phyloP scores from a whole-genome alignment of 768 basidiomycete species.

The Suillus subluteus region DNA sequence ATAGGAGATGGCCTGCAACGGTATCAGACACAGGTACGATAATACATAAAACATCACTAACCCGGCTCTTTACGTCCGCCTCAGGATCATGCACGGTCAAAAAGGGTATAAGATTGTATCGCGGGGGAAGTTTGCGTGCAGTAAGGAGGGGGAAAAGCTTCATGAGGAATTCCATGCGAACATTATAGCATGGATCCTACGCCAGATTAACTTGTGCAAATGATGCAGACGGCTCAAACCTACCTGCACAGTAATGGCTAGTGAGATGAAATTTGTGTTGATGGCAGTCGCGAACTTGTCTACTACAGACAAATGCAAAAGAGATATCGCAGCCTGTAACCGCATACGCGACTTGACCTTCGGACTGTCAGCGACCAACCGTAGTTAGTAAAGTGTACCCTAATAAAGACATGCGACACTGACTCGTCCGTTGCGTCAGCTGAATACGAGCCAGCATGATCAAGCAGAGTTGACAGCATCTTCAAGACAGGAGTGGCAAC shows the following conservation, averaged over 20 bases:
- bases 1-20: constrained; percentile 59
- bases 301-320: constrained; percentile 76
- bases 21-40: constrained; percentile 10
- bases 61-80: constrained; percentile 70
- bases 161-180: constrained; percentile 75
- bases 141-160: constrained; percentile 74
- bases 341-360: constrained; percentile 78
- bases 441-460: constrained; percentile 66
- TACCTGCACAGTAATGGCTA: constrained; percentile 82
- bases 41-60: constrained; percentile 33
- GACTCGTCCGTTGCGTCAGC: constrained; percentile 58
- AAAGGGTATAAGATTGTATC: constrained; percentile 86
- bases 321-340: constrained; percentile 77
- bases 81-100: constrained; percentile 93
- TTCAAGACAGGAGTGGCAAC: constrained; percentile 77
- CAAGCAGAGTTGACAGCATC: constrained; percentile 73
- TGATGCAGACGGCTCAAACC: constrained; percentile 20
- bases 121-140: constrained; percentile 62
- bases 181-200: constrained; percentile 88
- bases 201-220: constrained; percentile 4
- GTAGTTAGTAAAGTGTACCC: constrained; percentile 17
- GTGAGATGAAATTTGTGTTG: constrained; percentile 59
- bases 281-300: constrained; percentile 61
- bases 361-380: constrained; percentile 41
- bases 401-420: constrained; percentile 21